These are phyloP conservation scores for Flaveria sonorensis DNA, from an alignment of 129 eudicot genomes.

Conservation along the genomic window DNA sequence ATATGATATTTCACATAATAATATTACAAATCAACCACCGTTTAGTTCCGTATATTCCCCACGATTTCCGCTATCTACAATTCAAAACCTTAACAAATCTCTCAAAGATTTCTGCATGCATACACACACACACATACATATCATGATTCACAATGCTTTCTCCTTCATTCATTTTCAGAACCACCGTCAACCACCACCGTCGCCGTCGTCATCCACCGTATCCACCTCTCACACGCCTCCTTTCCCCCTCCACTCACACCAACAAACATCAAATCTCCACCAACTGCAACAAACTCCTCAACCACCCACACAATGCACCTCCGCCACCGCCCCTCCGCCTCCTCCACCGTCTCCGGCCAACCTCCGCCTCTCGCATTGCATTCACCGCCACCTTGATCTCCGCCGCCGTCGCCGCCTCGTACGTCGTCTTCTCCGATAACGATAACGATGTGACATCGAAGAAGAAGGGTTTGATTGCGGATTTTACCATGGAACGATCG, in stretches of 20 bases:
- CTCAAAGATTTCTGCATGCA: not conserved
- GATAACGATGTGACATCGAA: constrained; percentile 4
- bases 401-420: constrained; percentile 40
- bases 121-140: not conserved
- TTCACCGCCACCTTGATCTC: constrained; percentile 53
- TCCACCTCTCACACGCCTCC: constrained; percentile 31
- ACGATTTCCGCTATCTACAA: constrained; percentile 7
- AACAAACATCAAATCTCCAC: constrained; percentile 27
- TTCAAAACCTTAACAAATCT: not conserved
- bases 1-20: not conserved
- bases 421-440: constrained; percentile 19
- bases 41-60: constrained; percentile 28
- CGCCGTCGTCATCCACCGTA: constrained; percentile 30
- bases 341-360: constrained; percentile 28
- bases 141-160: constrained; percentile 26
- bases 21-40: not conserved
- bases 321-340: constrained; percentile 26
- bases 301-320: constrained; percentile 28
- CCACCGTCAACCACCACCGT: constrained; percentile 27
- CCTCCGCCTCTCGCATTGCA: constrained; percentile 39
- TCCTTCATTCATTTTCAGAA: constrained; percentile 17
- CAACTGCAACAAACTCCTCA: constrained; percentile 13
- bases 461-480: constrained; percentile 25
- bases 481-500: constrained; percentile 48
- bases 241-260: constrained; percentile 36